Evolutionary conservation across 2,329 filamentous ascomycete species (phyloP), one percentile per base, ranked within the genome.

Genomic region (Myotisia sp.): DNA sequence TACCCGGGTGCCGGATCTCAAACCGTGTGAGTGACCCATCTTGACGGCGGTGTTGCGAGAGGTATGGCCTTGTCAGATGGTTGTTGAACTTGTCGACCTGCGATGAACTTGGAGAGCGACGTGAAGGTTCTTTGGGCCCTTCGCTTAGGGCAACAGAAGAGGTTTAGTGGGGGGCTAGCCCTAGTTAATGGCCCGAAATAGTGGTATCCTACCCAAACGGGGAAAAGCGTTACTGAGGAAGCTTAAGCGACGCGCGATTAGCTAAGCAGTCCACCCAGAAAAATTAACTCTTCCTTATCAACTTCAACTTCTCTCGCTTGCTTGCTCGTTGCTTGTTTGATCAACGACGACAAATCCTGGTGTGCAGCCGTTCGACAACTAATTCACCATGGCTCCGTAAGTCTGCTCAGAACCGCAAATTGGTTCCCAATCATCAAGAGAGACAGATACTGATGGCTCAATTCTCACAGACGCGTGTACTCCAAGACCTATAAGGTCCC

Each of bases 401-500:
- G 54, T 56, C 28, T 21, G 18, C 2, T 27, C 21, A 14, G 13
- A 22, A 23, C 9, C 20, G 5, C 10, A 12, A 30, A 18, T n/a
- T n/a, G n/a, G n/a, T n/a, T n/a, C n/a, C n/a, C n/a, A n/a, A n/a
- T n/a, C n/a, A n/a, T n/a, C n/a, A n/a, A n/a, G n/a, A n/a, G 6
- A 9, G 16, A 5, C 14, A 35, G 18, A 28, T 36, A 24, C 51
- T 54, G 51, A 56, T 44, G 29, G 20, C 40, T 34, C 17, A 26
- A 41, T 33, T 42, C 26, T 38, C 29, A 33, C 45, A 63, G 58
- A 52, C 68, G 77, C 63, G 80, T 79, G 56, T 93, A 94, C 74
- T 92, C 81, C 64, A 98, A 98, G 84, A 98, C 90, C 75, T 92
- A 92, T 67, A 93, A 92, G 80, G 85, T 92, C 74, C 86, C 87